Evolutionary conservation across 495 filamentous ascomycete species (phyloP).

Genomic region (Penicillium nucicola): DNA sequence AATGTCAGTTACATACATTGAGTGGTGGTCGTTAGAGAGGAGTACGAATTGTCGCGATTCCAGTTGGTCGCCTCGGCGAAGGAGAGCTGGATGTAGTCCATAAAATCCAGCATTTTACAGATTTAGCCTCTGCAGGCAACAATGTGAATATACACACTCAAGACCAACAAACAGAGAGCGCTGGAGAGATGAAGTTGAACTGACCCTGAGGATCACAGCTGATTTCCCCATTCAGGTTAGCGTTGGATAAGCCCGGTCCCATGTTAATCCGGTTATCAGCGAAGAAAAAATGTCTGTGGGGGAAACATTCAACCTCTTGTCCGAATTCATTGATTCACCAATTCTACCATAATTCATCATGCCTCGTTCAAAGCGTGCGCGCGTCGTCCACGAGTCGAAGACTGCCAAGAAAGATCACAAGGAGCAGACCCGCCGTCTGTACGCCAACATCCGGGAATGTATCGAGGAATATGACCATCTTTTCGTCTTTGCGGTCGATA

Average conservation of each 20-base stretch:
- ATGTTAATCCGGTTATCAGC: conserved; percentile 44
- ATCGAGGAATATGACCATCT: conserved; percentile 82
- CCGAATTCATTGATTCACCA: conserved; percentile 4
- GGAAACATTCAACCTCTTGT: conserved; percentile 6
- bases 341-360: conserved; percentile 51
- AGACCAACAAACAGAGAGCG: not conserved
- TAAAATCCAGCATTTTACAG: conserved; percentile 85
- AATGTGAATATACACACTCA: not conserved
- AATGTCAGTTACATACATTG: conserved; percentile 53
- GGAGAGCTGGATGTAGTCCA: conserved; percentile 93
- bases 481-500: conserved; percentile 90
- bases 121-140: not conserved
- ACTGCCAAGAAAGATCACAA: conserved; percentile 85
- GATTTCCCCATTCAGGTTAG: conserved; percentile 34
- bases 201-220: conserved; percentile 18
- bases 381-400: conserved; percentile 82
- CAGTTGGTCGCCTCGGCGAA: conserved; percentile 85
- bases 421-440: conserved; percentile 84
- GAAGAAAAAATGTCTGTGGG: conserved; percentile 31
- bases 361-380: conserved; percentile 94
- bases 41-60: conserved; percentile 92
- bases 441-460: conserved; percentile 81
- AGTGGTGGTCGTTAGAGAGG: conserved; percentile 79
- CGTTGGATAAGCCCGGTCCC: conserved; percentile 40
- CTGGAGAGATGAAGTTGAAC: not conserved